A percentile compares a stretch with the other conserved stretches of the same genome.
Conservation (phyloP, 768 basidiomycete genomes). For the Leccinum ochraceum region DNA sequence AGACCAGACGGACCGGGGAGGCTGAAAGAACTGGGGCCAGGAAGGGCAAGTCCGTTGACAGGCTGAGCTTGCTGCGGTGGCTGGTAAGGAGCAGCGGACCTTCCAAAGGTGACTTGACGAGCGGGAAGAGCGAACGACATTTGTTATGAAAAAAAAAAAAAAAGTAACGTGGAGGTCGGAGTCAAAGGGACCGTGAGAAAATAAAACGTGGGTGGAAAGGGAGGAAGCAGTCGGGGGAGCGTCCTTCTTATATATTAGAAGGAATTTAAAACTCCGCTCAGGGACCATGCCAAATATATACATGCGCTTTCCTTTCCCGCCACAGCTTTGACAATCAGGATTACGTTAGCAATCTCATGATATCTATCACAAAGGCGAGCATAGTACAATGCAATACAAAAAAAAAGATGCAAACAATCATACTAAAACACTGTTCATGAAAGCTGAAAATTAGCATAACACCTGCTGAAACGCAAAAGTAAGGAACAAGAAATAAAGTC, state of each 20-base stretch:
- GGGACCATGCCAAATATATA: slow-evolving; percentile 25
- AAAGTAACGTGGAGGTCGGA: slow-evolving; percentile 23
- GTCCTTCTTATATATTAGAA: slow-evolving; percentile 29
- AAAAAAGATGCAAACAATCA: slow-evolving; percentile 5
- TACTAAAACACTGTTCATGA: slow-evolving; percentile 2
- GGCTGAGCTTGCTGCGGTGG: slow-evolving; percentile 42
- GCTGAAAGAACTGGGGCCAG: slow-evolving; percentile 47
- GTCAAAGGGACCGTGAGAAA: slow-evolving; percentile 31
- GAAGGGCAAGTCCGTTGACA: slow-evolving; percentile 59
- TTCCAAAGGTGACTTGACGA: slow-evolving; percentile 77
- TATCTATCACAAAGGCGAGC: background rate
- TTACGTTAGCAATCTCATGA: background rate
- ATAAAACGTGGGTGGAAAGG: slow-evolving; percentile 26
- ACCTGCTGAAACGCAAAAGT: background rate
- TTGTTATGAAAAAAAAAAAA: background rate
- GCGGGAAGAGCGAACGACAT: slow-evolving; percentile 73
- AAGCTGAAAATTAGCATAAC: background rate
- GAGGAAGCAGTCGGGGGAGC: slow-evolving; percentile 15
- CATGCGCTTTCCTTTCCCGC: slow-evolving; percentile 14
- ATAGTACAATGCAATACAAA: slow-evolving; percentile 9
- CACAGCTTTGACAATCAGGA: slow-evolving; percentile 4
- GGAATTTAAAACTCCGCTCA: slow-evolving; percentile 33
- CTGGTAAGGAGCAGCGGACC: slow-evolving; percentile 51
- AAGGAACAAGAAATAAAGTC: background rate
- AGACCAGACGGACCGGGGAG: slow-evolving; percentile 43